These are phyloP conservation scores for Cutaneotrichosporon mucoides DNA, from an alignment of 1,284 basidiomycete species.

Conservation along the genomic window DNA sequence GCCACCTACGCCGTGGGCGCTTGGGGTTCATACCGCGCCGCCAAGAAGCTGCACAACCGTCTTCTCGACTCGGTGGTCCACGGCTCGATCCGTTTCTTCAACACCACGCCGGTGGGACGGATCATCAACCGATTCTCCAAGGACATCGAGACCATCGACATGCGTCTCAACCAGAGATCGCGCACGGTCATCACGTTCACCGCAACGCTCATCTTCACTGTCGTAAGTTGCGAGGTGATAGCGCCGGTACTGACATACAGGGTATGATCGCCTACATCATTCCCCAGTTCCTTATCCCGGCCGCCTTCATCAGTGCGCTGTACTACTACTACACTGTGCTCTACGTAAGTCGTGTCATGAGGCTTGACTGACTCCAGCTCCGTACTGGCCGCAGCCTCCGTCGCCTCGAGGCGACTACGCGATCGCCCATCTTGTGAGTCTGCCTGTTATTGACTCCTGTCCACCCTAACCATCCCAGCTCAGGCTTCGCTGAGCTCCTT, in stretches of 20 bases:
- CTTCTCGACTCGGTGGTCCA: slow-evolving; percentile 39
- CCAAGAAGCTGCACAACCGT: slow-evolving; percentile 38
- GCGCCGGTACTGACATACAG: not conserved
- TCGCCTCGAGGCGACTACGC: slow-evolving; percentile 60
- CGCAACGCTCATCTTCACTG: slow-evolving; percentile 65
- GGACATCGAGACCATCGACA: slow-evolving; percentile 75
- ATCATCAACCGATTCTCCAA: slow-evolving; percentile 75
- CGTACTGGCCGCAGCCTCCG: slow-evolving; percentile 69
- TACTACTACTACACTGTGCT: slow-evolving; percentile 66
- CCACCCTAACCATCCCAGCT: slow-evolving; percentile 19
- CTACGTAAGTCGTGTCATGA: slow-evolving; percentile 47
- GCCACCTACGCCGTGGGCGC: slow-evolving; percentile 36
- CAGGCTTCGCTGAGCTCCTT: slow-evolving; percentile 72
- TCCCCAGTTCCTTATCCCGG: slow-evolving; percentile 68
- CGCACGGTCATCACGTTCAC: slow-evolving; percentile 68
- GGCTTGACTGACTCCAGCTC: slow-evolving; percentile 11
- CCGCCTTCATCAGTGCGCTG: slow-evolving; percentile 57
- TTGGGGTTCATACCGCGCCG: slow-evolving; percentile 57
- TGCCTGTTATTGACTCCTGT: too few species aligned
- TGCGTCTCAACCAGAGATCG: slow-evolving; percentile 63
- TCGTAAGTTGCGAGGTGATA: slow-evolving; percentile 38
- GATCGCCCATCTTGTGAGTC: slow-evolving; percentile 44
- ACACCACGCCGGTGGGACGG: slow-evolving; percentile 52
- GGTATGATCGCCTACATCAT: slow-evolving; percentile 59
- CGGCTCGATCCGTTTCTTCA: slow-evolving; percentile 46